phyloP scores from a whole-genome alignment of 2,329 filamentous ascomycete species.

The Incumbomyces delicatus region DNA sequence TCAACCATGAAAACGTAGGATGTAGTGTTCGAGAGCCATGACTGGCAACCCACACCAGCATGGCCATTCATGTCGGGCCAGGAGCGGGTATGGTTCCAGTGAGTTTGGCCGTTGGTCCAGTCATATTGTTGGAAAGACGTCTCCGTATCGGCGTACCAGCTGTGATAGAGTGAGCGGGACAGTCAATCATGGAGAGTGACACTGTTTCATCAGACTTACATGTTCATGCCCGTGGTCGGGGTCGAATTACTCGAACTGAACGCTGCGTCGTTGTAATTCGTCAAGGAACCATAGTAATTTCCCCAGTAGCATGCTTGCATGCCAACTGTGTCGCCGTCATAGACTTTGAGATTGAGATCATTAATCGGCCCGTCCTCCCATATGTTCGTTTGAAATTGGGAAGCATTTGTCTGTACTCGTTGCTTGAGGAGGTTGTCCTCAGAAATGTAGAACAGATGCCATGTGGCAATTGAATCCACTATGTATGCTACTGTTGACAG shows the following conservation, averaged over 20 bases:
- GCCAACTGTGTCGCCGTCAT: slow-evolving; percentile 27
- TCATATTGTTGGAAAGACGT: slow-evolving; percentile 5
- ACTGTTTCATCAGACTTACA: neutral
- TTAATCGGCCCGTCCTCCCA: slow-evolving; percentile 32
- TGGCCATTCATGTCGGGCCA: slow-evolving; percentile 3
- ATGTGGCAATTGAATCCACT: slow-evolving; percentile 27
- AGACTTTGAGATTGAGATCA: slow-evolving; percentile 22
- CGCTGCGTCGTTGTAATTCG: neutral
- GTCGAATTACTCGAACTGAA: neutral
- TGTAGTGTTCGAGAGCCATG: slow-evolving; percentile 2
- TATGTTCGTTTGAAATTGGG: slow-evolving; percentile 22
- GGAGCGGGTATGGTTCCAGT: neutral
- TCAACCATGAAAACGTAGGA: slow-evolving; percentile 6
- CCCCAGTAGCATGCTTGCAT: slow-evolving; percentile 32
- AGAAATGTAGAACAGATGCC: slow-evolving; percentile 34
- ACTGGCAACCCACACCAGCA: slow-evolving; percentile 5
- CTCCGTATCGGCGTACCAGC: slow-evolving; percentile 2
- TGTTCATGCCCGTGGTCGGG: slow-evolving; percentile 3
- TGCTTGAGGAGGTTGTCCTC: slow-evolving; percentile 31
- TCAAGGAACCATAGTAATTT: slow-evolving; percentile 2
- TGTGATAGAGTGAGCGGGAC: neutral
- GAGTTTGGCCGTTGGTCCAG: slow-evolving; percentile 2
- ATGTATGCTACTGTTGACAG: slow-evolving; percentile 35
- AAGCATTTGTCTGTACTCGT: slow-evolving; percentile 27
- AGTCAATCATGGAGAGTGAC: neutral